Base-by-base conservation (phyloP, 495 filamentous ascomycete genomes). In the Xylaria curta region DNA sequence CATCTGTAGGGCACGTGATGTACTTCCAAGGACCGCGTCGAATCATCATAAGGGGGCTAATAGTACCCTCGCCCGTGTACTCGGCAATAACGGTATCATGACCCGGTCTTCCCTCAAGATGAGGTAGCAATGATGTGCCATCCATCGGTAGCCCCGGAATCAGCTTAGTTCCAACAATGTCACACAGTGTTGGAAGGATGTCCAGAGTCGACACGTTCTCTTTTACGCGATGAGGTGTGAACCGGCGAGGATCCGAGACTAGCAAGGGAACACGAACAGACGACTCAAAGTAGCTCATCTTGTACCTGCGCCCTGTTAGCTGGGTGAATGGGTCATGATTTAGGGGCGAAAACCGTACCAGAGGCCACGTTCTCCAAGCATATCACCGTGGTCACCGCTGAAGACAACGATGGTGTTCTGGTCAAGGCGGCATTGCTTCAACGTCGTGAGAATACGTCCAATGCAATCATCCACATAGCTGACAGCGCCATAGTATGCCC, bases 11-110 rank as follows among this genome's bases (percentile, higher is more conserved):
- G 68, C 92, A 97, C 72, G 90, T 92, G 71, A 93, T 86, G 72
- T 92, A 95, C 82, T 97, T 97, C 91, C 91, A 96, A 56, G 82
- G 82, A 13, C 93, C 93, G 56, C 92, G 89, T 40, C 89, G 88
- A 76, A 97, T 97, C 94, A 97, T 97, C 82, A 96, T 91, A n/a
- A 95, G 84, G 0, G 94, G 94, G 6, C 91, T 89, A 70, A 95
- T 86, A 3, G 94, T 96, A 56, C 94, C 94, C 81, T 97, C 94
- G 24, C 92, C 94, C 78, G 92, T 94, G 80, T 97, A 97, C 81
- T 97, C 94, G 67, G 92, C 93, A 75, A 93, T 91, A 26, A 93
- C 93, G 13, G 90, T 93, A 73, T 97, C 93, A 72, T 85, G 85
- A 24, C 89, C 87, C 4, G 87, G 82, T 12, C 81, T 80, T 15